These are phyloP conservation scores for Parastagonospora nodorum DNA, from an alignment of 2,329 filamentous ascomycete genomes.

Conservation along the genomic window DNA sequence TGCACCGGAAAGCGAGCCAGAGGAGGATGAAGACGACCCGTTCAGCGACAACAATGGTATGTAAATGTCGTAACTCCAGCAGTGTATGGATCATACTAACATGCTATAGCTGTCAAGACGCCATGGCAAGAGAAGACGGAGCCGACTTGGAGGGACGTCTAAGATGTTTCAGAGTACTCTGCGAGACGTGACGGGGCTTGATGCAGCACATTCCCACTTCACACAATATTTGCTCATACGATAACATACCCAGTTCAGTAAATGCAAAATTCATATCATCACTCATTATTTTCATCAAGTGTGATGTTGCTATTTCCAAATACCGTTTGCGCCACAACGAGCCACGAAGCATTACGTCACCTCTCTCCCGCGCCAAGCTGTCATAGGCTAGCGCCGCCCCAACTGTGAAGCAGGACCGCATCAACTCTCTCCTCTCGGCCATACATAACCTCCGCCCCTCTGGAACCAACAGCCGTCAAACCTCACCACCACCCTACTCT, in stretches of 20 bases:
- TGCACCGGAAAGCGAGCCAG: conserved; percentile 62
- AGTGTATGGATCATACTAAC: conserved; percentile 7
- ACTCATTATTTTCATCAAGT: not conserved
- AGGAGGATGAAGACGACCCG: conserved; percentile 74
- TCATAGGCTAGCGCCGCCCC: conserved; percentile 16
- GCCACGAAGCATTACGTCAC: conserved; percentile 35
- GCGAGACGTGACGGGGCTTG: not conserved
- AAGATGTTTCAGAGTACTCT: conserved; percentile 1
- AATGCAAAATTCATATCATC: conserved; percentile 1
- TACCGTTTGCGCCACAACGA: conserved; percentile 6
- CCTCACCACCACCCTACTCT: not conserved
- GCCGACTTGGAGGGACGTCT: conserved; percentile 49
- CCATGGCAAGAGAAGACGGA: conserved; percentile 46
- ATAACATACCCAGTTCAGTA: not conserved
- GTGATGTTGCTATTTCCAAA: not conserved
- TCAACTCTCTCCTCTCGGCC: not conserved
- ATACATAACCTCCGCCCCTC: not conserved
- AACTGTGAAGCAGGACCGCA: conserved; percentile 23
- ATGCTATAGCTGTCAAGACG: conserved; percentile 56
- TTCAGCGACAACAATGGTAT: conserved; percentile 79
- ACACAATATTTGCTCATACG: too few species aligned
- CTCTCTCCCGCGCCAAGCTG: conserved; percentile 13
- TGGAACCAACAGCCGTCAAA: not conserved
- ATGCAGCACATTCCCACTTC: too few species aligned
- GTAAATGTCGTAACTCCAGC: not conserved